Evolutionary conservation across 2,329 filamentous ascomycete genomes (phyloP).

Genomic region (Arthrobotrys musiformis): DNA sequence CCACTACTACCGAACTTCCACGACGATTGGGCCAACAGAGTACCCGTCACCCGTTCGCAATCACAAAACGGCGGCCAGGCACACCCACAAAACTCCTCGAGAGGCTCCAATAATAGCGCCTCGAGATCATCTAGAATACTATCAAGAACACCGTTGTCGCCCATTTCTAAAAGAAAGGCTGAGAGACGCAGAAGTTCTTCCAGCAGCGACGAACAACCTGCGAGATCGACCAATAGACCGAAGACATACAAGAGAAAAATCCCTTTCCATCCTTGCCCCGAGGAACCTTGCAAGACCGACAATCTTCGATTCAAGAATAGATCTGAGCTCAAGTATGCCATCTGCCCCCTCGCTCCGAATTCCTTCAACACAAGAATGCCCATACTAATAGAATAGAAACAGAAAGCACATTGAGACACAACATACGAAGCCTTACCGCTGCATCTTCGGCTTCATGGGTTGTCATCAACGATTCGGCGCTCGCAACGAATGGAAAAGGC

Average conservation of each 20-base stretch:
- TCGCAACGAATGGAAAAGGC: constrained; percentile 97
- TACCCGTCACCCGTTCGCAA: constrained; percentile 47
- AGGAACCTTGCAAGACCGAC: constrained; percentile 22
- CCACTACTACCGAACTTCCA: constrained; percentile 18
- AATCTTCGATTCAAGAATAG: constrained; percentile 31
- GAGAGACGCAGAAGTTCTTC: constrained; percentile 29
- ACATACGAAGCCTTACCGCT: constrained; percentile 75
- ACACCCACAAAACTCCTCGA: constrained; percentile 24
- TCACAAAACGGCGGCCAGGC: constrained; percentile 27
- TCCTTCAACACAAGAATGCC: not conserved
- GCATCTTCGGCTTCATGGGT: constrained; percentile 81
- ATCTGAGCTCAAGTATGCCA: constrained; percentile 53
- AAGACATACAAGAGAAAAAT: constrained; percentile 53
- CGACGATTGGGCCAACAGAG: constrained; percentile 1
- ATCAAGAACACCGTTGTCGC: constrained; percentile 34
- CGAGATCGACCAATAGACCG: constrained; percentile 29
- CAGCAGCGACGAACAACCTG: constrained; percentile 33
- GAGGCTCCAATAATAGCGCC: not conserved
- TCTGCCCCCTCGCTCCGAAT: not conserved
- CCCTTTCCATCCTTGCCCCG: constrained; percentile 36
- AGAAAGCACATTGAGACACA: constrained; percentile 72
- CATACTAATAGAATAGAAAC: constrained; percentile 14
- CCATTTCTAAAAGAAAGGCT: constrained; percentile 25
- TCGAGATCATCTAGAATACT: constrained; percentile 6
- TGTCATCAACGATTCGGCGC: constrained; percentile 77